Evolutionary conservation across 345 rosid genomes (phyloP).

Genomic region (Gossypioides kirkii): DNA sequence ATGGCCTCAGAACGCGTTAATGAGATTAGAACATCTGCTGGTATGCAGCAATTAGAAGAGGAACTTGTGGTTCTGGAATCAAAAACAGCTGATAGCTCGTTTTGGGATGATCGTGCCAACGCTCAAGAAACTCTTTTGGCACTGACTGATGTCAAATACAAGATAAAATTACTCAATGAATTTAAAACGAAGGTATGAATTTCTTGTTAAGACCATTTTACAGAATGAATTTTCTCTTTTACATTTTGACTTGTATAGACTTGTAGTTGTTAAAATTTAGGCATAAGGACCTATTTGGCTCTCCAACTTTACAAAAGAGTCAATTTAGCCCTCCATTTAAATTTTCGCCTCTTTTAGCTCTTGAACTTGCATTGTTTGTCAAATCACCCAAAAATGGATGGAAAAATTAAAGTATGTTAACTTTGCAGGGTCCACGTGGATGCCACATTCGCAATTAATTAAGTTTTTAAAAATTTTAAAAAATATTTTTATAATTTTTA

Average conservation of each 20-base stretch:
- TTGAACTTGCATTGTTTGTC: no score
- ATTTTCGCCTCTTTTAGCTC: no score
- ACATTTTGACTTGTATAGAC: neutral
- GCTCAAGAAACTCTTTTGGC: constrained; percentile 75
- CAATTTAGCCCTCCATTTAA: no score
- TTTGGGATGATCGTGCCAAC: constrained; percentile 77
- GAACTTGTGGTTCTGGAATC: constrained; percentile 55
- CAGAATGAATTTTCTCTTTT: neutral
- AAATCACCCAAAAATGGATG: no score
- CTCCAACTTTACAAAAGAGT: no score
- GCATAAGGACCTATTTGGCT: no score
- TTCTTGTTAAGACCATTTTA: constrained; percentile 3
- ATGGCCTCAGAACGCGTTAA: constrained; percentile 54
- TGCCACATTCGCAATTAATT: no score
- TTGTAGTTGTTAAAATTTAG: no score
- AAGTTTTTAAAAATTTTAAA: no score
- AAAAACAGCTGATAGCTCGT: constrained; percentile 62
- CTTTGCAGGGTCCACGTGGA: no score
- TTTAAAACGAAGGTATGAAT: constrained; percentile 62
- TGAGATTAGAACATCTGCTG: constrained; percentile 60
- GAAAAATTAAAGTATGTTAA: no score
- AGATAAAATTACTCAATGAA: constrained; percentile 47
- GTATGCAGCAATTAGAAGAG: constrained; percentile 46
- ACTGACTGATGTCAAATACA: constrained; percentile 75
- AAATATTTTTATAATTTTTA: no score